Conservation (phyloP, 768 basidiomycete species). For the Polyporus arcularius region DNA sequence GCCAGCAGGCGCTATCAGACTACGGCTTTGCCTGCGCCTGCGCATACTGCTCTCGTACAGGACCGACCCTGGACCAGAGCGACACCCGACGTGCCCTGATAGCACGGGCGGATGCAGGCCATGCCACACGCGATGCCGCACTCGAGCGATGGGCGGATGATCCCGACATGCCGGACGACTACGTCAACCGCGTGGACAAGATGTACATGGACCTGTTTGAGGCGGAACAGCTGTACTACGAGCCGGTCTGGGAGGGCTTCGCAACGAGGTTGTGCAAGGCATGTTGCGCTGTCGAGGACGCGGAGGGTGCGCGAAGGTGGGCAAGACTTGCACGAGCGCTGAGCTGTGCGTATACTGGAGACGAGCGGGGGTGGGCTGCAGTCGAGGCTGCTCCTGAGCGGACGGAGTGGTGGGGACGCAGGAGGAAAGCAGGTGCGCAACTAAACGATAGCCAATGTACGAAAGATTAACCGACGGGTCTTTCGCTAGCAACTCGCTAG, state of each 20-base stretch:
- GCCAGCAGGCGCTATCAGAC: neutral
- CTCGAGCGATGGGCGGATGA: conserved; percentile 5
- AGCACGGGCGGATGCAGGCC: conserved; percentile 3
- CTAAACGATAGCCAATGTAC: too few relatives aligned
- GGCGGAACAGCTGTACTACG: conserved; percentile 10
- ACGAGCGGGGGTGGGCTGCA: conserved; percentile 7
- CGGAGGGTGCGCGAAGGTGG: conserved; percentile 2
- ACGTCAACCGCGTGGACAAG: conserved; percentile 3
- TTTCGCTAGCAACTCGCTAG: too few relatives aligned
- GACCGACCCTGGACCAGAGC: neutral
- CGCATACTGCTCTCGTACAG: conserved; percentile 7
- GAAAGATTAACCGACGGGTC: too few relatives aligned
- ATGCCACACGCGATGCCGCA: neutral
- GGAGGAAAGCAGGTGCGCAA: neutral
- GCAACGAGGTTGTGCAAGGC: conserved; percentile 8
- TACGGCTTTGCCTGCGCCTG: conserved; percentile 14
- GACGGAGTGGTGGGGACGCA: conserved; percentile 12
- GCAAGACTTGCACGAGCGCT: conserved; percentile 2
- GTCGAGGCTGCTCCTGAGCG: conserved; percentile 4
- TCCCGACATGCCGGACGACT: conserved; percentile 2
- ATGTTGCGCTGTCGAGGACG: conserved; percentile 11
- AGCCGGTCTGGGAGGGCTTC: conserved; percentile 11
- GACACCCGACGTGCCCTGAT: conserved; percentile 11
- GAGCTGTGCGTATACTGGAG: conserved; percentile 5
- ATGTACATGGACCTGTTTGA: conserved; percentile 12